phyloP scores from a whole-genome alignment of 495 filamentous ascomycete genomes.

The Neurospora sp. region DNA sequence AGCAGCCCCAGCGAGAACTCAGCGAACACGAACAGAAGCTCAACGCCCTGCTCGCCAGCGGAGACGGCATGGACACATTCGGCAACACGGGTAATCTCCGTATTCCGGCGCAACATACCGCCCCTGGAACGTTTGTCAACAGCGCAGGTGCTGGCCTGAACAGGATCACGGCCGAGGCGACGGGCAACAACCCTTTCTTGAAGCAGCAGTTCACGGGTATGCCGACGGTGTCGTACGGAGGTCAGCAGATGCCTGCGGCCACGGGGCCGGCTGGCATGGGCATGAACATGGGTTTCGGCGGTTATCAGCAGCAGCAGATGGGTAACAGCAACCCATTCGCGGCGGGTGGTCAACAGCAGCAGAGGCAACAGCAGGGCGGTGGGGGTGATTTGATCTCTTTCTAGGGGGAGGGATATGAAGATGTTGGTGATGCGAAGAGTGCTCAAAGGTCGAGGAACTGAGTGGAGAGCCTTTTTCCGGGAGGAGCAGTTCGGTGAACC shows the following conservation, averaged over 20 bases:
- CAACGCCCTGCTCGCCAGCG: constrained; percentile 76
- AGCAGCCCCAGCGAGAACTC: constrained; percentile 42
- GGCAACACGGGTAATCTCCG: constrained; percentile 90
- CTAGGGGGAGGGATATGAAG: constrained; percentile 27
- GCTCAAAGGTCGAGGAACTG: background rate
- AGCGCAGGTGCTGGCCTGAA: constrained; percentile 71
- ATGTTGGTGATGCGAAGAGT: background rate
- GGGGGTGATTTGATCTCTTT: constrained; percentile 87
- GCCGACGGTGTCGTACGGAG: constrained; percentile 49
- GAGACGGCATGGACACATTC: constrained; percentile 94
- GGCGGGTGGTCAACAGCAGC: constrained; percentile 49
- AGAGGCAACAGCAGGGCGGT: constrained; percentile 44
- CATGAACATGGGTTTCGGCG: background rate
- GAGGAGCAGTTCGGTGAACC: background rate
- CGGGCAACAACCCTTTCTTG: constrained; percentile 89
- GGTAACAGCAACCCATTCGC: constrained; percentile 66
- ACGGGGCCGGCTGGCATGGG: constrained; percentile 59
- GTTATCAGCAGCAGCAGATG: constrained; percentile 4
- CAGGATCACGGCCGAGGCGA: constrained; percentile 57
- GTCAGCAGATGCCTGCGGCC: constrained; percentile 58
- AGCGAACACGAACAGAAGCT: constrained; percentile 78
- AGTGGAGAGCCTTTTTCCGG: background rate
- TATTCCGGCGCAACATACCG: constrained; percentile 94
- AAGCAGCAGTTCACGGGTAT: constrained; percentile 69
- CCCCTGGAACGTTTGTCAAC: constrained; percentile 94